These are phyloP conservation scores for Globisporangium barbulae DNA, from an alignment of 352 stramenopile species.

Conservation along the genomic window DNA sequence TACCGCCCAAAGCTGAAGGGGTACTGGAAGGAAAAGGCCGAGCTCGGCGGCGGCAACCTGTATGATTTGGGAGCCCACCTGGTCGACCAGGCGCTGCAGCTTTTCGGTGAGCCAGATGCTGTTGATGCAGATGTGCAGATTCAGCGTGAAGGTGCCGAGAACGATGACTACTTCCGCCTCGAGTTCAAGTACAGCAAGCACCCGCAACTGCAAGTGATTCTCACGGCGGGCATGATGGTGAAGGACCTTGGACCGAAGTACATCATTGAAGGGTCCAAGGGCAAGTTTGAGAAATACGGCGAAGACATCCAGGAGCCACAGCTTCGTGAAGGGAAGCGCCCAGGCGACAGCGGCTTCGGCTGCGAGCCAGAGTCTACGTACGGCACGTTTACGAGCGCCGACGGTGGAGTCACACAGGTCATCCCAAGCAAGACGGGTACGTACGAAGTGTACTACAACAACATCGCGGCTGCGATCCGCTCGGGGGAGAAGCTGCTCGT, in stretches of 20 bases:
- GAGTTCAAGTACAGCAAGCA: conserved; percentile 55
- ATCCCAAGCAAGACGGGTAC: conserved; percentile 43
- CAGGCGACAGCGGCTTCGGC: conserved; percentile 48
- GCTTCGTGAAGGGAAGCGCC: conserved; percentile 48
- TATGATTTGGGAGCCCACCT: conserved; percentile 73
- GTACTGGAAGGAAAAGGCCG: conserved; percentile 76
- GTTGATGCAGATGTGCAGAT: conserved; percentile 67
- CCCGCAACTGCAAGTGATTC: conserved; percentile 48
- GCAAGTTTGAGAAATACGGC: conserved; percentile 55
- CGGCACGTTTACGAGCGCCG: conserved; percentile 35
- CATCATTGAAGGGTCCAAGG: conserved; percentile 54
- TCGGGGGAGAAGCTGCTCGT: conserved; percentile 44
- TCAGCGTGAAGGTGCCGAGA: conserved; percentile 58
- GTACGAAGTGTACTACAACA: conserved; percentile 73
- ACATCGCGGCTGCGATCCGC: conserved; percentile 62
- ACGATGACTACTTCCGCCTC: conserved; percentile 74
- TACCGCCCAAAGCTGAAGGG: conserved; percentile 68
- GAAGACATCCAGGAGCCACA: conserved; percentile 65
- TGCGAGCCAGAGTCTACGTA: conserved; percentile 42
- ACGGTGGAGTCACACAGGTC: conserved; percentile 20
- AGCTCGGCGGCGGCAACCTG: conserved; percentile 51
- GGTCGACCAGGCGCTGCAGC: conserved; percentile 61
- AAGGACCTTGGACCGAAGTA: conserved; percentile 62
- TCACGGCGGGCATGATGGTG: conserved; percentile 65
- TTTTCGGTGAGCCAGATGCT: conserved; percentile 50